Evolutionary conservation across 257 asterid genomes (phyloP).

Genomic region (Gynochthodes officinalis): DNA sequence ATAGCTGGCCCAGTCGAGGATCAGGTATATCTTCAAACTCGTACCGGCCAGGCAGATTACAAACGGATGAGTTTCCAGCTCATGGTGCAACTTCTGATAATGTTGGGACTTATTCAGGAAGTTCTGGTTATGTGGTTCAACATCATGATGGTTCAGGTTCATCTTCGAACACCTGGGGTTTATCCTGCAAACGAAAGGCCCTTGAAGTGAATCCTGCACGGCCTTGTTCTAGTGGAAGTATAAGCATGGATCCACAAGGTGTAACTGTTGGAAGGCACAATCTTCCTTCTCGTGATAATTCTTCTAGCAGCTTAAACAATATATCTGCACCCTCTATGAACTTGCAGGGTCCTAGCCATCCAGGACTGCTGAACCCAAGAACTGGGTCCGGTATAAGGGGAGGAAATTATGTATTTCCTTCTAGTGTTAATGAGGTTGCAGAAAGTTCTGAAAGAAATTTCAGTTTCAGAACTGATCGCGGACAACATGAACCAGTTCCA

Average conservation of each 20-base stretch:
- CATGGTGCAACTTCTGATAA: slow-evolving; percentile 41
- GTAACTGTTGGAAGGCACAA: slow-evolving; percentile 39
- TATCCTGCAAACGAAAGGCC: slow-evolving; percentile 79
- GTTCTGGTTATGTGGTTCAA: slow-evolving; percentile 38
- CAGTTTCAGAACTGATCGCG: slow-evolving; percentile 29
- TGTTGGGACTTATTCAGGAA: slow-evolving; percentile 40
- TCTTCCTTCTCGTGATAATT: slow-evolving; percentile 33
- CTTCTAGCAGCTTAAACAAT: slow-evolving; percentile 40
- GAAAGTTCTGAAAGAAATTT: slow-evolving; percentile 51
- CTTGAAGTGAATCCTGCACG: slow-evolving; percentile 76
- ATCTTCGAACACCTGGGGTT: slow-evolving; percentile 63
- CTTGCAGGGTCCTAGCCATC: slow-evolving; percentile 35
- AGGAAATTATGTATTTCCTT: slow-evolving; percentile 33
- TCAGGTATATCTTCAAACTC: slow-evolving; percentile 27
- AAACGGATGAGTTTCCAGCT: slow-evolving; percentile 33
- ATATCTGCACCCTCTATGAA: slow-evolving; percentile 38
- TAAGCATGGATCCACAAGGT: slow-evolving; percentile 49
- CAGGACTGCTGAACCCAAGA: slow-evolving; percentile 44
- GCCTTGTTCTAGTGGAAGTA: slow-evolving; percentile 52
- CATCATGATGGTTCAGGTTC: slow-evolving; percentile 46
- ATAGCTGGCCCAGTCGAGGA: slow-evolving; percentile 25
- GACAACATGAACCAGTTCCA: slow-evolving; percentile 41
- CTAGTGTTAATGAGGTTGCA: slow-evolving; percentile 35
- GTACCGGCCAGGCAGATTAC: slow-evolving; percentile 38
- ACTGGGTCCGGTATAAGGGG: slow-evolving; percentile 34